phyloP scores from a whole-genome alignment of 1,139 yeast species.

The Debaryomycetaceae sp. region DNA sequence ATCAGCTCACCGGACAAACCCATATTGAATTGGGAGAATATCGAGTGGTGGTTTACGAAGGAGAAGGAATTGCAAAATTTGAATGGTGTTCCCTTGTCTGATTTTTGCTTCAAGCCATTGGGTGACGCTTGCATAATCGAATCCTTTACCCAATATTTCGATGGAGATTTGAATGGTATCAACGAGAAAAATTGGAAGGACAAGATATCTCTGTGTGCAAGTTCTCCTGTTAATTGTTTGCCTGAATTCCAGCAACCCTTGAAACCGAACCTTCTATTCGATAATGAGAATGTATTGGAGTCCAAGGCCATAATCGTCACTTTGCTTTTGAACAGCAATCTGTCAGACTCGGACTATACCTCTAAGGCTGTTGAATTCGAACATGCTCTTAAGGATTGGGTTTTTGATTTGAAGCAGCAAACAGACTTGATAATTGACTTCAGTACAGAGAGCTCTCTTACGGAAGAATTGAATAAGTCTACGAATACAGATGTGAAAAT shows the following conservation, averaged over 20 bases:
- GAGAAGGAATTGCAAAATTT: constrained; percentile 52
- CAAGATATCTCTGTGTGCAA: constrained; percentile 57
- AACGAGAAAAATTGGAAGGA: constrained; percentile 52
- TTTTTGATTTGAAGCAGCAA: constrained; percentile 44
- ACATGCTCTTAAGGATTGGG: constrained; percentile 49
- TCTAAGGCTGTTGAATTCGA: constrained; percentile 63
- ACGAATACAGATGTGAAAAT: constrained; percentile 76
- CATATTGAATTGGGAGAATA: constrained; percentile 58
- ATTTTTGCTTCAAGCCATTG: constrained; percentile 76
- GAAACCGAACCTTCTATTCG: constrained; percentile 64
- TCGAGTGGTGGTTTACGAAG: constrained; percentile 85
- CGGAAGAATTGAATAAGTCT: constrained; percentile 77
- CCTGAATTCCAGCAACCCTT: constrained; percentile 92
- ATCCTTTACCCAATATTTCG: constrained; percentile 85
- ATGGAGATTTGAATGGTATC: constrained; percentile 55
- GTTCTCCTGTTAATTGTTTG: constrained; percentile 82
- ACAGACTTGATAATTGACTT: constrained; percentile 64
- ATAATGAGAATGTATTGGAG: constrained; percentile 46
- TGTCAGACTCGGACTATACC: constrained; percentile 32
- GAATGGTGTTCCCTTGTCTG: constrained; percentile 42
- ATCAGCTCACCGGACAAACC: constrained; percentile 66
- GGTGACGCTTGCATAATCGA: constrained; percentile 84
- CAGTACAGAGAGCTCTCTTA: constrained; percentile 79
- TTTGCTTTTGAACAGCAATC: constrained; percentile 47
- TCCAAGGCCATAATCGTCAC: constrained; percentile 78